These are phyloP conservation scores for Fusarium denticulatum DNA, from an alignment of 2,329 filamentous ascomycete genomes.

Conservation along the genomic window DNA sequence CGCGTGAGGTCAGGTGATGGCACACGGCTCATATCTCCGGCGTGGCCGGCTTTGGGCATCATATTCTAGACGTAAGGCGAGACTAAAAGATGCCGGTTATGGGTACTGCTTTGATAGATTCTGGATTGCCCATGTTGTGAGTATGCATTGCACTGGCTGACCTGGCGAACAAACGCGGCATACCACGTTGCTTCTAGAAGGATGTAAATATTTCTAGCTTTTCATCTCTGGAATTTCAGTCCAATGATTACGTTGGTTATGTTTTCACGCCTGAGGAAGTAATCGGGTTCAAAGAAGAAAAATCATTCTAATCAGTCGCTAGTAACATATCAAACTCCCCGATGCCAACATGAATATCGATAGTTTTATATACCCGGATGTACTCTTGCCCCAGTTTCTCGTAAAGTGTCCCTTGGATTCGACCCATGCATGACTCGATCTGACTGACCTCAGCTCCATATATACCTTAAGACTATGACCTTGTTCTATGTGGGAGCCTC, in stretches of 20 bases:
- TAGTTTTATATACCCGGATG: neutral
- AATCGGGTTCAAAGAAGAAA: neutral
- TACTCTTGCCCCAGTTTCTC: neutral
- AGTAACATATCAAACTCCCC: neutral
- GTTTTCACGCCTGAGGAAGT: neutral
- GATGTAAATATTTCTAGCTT: neutral
- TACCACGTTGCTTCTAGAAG: neutral
- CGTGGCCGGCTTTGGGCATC: neutral
- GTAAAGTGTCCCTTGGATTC: neutral
- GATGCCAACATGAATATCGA: neutral
- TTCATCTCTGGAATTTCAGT: neutral
- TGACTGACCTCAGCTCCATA: conserved; percentile 11
- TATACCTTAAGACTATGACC: neutral
- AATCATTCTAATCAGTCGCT: neutral
- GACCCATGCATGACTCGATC: neutral
- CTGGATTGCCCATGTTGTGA: neutral
- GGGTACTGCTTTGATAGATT: neutral
- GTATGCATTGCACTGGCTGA: neutral
- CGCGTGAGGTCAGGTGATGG: conserved; percentile 30
- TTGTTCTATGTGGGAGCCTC: neutral
- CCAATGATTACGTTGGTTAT: neutral
- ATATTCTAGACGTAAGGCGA: neutral
- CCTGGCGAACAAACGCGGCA: neutral
- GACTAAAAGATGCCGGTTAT: neutral
- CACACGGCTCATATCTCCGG: neutral